Base-by-base conservation (phyloP, 1,284 basidiomycete species). In the Anthracocystis walkeri region DNA sequence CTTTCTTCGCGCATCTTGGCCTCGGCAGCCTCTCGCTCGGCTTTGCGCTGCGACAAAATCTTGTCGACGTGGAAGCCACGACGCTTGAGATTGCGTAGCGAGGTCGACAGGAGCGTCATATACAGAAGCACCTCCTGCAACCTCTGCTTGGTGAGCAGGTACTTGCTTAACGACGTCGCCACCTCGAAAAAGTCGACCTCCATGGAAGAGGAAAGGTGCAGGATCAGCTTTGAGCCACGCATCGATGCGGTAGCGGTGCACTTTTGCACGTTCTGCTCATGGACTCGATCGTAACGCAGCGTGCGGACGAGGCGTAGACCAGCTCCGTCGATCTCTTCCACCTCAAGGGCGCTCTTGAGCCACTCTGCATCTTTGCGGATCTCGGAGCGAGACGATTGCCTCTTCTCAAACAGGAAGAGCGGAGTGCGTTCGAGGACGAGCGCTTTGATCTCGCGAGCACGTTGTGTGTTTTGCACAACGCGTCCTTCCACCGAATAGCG, bases 21-120 rank as follows among this genome's bases (percentile, higher is more conserved):
- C 25, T 88, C 90, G 0, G 89, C 87, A 1, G 90, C 89, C 58
- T 91, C 88, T 33, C 89, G 88, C 62, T 94, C 91, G 12, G 91
- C 91, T 78, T 90, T 89, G 78, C 95, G 92, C 78, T 94, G 92
- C 68, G 91, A 91, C 56, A 97, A 87, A 64, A 98, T 96, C 55
- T 95, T 90, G 83, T 97, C 95, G 56, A 97, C 95, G 92, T 80
- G 65, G 58, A 82, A 75, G 5, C 94, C 94, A 69, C 95, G 89
- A 60, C 95, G 88, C 83, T 91, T 92, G 59, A 99, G 87, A 2
- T 93, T 91, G 70, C 90, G 89, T 49, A 98, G 87, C 65, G 95
- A 92, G 0, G 95, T 97, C 0, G 93, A 93, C 12, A 99, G 88
- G 50, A 99, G 93, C 0, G 94, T 96, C 90, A 93, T 93, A 80